Base-by-base conservation (phyloP, 345 rosid genomes). In the Boechera retrofracta region DNA sequence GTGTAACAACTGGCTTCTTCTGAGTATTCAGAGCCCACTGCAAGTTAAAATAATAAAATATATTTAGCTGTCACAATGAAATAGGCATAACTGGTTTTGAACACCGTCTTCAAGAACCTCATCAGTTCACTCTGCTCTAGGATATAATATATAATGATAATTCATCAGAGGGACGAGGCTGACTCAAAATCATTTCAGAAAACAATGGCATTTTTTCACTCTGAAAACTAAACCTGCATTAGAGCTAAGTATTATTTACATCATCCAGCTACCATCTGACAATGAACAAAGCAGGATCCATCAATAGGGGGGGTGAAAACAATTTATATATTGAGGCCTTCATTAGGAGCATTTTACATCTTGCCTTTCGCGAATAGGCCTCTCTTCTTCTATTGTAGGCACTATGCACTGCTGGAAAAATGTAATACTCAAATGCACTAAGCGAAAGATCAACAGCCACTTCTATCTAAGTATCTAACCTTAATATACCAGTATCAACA, bases 21-120 rank as follows among this genome's bases (percentile, higher is more conserved):
- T 86, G 87, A 67, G 64, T 76, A 85, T 89, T 85, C 75, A 86
- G 73, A 77, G 98, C 94, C 98, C 97, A 92, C 98, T 92, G 92
- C 88, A 81, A 1, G 64, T 73, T 70, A 59, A 64, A 49, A 58
- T 26, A 26, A 39, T 45, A 76, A 54, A 35, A n/a, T 65, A 33
- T 21, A 42, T 39, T 66, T 24, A 58, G 51, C 39, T 18, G 35
- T 8, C 69, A 63, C 61, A 28, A 72, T 61, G 49, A 28, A 57
- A 16, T 28, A 54, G 16, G 31, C 16, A 48, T 66, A 47, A 72
- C 70, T 74, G 75, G 60, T 70, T 75, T 69, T 28, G 9, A 31
- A 49, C 67, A 80, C 49, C 67, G 76, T 83, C 73, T 54, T 38
- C 29, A 57, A 54, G 71, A 71, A 77, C 24, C 56, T 58, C 63